A percentile compares a stretch with the other conserved stretches of the same genome.
Evolutionary conservation across 2,329 filamentous ascomycete species (phyloP).

Genomic region (Monosporascus sp.): DNA sequence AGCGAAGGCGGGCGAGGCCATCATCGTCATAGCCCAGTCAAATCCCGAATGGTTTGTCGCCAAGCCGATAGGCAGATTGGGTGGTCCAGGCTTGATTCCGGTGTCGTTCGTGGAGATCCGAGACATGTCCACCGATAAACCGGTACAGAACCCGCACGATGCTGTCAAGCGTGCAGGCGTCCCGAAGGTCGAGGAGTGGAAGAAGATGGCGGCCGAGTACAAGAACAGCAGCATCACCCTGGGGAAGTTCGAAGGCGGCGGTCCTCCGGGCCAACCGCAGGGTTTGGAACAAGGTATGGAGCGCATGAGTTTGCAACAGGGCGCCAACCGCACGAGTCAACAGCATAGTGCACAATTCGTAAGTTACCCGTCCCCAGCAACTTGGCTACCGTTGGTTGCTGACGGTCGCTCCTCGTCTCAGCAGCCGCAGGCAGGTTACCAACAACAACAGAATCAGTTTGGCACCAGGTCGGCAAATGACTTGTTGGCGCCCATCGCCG

Average conservation of each 20-base stretch:
- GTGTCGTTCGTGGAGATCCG: conserved; percentile 95
- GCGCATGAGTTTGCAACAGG: conserved; percentile 67
- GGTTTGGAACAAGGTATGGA: conserved; percentile 67
- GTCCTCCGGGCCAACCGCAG: conserved; percentile 31
- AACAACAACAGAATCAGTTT: conserved; percentile 34
- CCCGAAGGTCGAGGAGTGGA: conserved; percentile 96
- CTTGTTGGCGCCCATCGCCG: conserved; percentile 71
- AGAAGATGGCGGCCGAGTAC: conserved; percentile 98
- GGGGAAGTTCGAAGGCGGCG: conserved; percentile 73
- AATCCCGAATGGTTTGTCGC: conserved; percentile 99
- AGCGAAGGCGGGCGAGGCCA: conserved; percentile 89
- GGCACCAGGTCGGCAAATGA: conserved; percentile 41
- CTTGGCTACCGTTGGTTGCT: background rate
- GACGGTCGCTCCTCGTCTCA: conserved; percentile 19
- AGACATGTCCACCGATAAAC: conserved; percentile 83
- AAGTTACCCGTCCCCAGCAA: conserved; percentile 8
- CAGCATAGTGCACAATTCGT: conserved; percentile 30
- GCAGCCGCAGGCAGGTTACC: conserved; percentile 24
- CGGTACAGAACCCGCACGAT: conserved; percentile 75
- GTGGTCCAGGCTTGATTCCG: conserved; percentile 89
- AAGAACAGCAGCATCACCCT: conserved; percentile 98
- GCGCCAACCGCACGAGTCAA: conserved; percentile 41
- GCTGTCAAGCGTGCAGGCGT: conserved; percentile 86
- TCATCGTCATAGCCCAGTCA: conserved; percentile 97
- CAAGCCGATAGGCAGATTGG: conserved; percentile 96